Evolutionary conservation across 192 early-diverging fungal genomes (phyloP), one percentile per base, ranked within the genome.

Genomic region (Chytriomyces sp.): DNA sequence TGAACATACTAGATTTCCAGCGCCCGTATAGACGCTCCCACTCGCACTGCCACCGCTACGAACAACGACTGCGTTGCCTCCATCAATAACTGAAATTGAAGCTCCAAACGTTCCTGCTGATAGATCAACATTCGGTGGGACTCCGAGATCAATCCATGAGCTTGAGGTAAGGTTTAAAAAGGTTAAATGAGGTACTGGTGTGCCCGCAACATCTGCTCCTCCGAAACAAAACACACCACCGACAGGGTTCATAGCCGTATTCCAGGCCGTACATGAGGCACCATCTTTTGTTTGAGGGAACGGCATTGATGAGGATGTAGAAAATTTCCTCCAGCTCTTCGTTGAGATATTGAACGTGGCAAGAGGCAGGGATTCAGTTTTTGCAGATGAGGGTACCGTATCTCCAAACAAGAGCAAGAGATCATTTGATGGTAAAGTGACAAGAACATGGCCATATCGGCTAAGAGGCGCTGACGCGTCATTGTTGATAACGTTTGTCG

Each of bases 221-320:
- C 68, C 68, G 33, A 70, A 70, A 41, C 68, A 70, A 39, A 70
- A 70, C 7, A 70, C 68, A 3, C 44, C 44, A 1, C 44, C 44
- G 22, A 49, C 44, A 22, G 44, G 44, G 22, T 49, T 22, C 44
- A 22, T 1, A n/a, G 22, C n/a, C 14, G 44, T n/a, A 22, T 14
- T n/a, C 44, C 44, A 49, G 14, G 44, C 14, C 17, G 44, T 49
- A 22, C 44, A 49, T n/a, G 44, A 49, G 14, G 22, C 44, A 22
- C 44, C 44, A n/a, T n/a, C n/a, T n/a, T n/a, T n/a, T n/a, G n/a
- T n/a, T n/a, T n/a, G n/a, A n/a, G n/a, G n/a, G n/a, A n/a, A n/a
- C n/a, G n/a, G n/a, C n/a, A n/a, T n/a, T n/a, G n/a, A n/a, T n/a
- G n/a, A n/a, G n/a, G n/a, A n/a, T n/a, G n/a, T n/a, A n/a, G n/a